phyloP scores from a whole-genome alignment of 2,329 filamentous ascomycete genomes.

The Colletotrichum sp. region DNA sequence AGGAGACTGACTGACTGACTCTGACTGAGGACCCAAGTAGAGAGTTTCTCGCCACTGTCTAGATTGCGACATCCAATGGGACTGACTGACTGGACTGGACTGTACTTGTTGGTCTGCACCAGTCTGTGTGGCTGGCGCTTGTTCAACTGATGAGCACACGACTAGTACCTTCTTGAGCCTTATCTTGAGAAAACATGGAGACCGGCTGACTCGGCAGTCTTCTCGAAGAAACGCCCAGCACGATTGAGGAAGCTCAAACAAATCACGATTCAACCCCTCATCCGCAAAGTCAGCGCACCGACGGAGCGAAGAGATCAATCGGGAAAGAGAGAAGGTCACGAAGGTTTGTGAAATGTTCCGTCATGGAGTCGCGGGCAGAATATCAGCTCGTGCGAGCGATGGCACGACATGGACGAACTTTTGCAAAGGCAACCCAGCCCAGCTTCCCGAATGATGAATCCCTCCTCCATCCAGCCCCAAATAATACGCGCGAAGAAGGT shows the following conservation, averaged over 20 bases:
- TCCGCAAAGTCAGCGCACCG: not conserved
- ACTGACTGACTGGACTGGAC: not conserved
- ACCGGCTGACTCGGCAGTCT: slow-evolving; percentile 14
- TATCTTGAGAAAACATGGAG: slow-evolving; percentile 1
- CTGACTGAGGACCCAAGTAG: not conserved
- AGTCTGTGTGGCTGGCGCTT: not conserved
- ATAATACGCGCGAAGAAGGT: not conserved
- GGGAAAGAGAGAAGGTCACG: slow-evolving; percentile 1
- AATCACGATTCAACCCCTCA: not conserved
- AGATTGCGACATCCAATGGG: not conserved
- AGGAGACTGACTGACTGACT: not conserved
- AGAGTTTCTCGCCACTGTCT: not conserved
- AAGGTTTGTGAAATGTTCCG: not conserved
- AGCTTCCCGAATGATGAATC: not conserved
- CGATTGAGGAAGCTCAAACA: not conserved
- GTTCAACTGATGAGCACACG: not conserved
- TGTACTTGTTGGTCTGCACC: not conserved
- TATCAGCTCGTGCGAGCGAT: not conserved
- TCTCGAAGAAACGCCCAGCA: not conserved
- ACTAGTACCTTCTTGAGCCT: not conserved
- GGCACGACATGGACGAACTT: not conserved
- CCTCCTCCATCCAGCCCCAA: not conserved
- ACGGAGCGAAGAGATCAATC: slow-evolving; percentile 17
- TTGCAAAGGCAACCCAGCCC: not conserved
- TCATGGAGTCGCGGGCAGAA: not conserved